Evolutionary conservation across 2,329 filamentous ascomycete genomes (phyloP).

Genomic region (Trichoderma pleuroti): DNA sequence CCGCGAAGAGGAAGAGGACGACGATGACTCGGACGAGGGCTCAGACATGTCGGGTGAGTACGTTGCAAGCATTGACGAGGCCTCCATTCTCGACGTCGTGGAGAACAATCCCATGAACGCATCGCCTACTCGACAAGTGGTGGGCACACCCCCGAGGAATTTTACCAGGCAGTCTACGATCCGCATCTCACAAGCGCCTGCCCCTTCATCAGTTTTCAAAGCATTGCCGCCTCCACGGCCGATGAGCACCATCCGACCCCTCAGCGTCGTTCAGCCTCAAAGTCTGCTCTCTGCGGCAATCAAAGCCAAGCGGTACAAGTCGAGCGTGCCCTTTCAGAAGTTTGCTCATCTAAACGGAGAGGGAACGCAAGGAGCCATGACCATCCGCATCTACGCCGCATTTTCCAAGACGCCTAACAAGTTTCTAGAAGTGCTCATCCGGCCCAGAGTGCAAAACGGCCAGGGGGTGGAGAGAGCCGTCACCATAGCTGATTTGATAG

Average conservation of each 20-base stretch:
- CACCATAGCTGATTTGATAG: constrained; percentile 77
- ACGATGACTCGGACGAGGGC: constrained; percentile 57
- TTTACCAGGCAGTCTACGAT: constrained; percentile 61
- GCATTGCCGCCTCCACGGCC: constrained; percentile 69
- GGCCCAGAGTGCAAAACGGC: constrained; percentile 65
- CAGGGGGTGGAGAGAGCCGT: constrained; percentile 59
- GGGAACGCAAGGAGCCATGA: constrained; percentile 71
- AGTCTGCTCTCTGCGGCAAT: constrained; percentile 70
- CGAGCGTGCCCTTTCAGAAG: constrained; percentile 68
- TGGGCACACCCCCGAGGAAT: constrained; percentile 61
- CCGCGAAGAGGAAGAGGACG: constrained; percentile 56
- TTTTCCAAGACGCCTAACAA: constrained; percentile 63
- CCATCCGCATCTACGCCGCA: constrained; percentile 72
- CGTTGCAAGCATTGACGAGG: constrained; percentile 65
- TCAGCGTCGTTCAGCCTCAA: constrained; percentile 66
- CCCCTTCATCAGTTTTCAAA: constrained; percentile 56
- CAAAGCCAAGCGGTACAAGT: constrained; percentile 66
- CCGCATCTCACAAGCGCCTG: constrained; percentile 55
- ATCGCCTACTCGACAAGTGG: constrained; percentile 54
- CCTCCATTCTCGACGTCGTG: constrained; percentile 65
- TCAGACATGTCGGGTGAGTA: constrained; percentile 64
- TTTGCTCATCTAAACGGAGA: constrained; percentile 76
- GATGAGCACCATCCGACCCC: constrained; percentile 57
- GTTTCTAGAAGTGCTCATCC: constrained; percentile 68
- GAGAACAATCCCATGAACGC: constrained; percentile 56